Conservation (phyloP, 805 yeast genomes). For the Metschnikowia kofuensis region DNA sequence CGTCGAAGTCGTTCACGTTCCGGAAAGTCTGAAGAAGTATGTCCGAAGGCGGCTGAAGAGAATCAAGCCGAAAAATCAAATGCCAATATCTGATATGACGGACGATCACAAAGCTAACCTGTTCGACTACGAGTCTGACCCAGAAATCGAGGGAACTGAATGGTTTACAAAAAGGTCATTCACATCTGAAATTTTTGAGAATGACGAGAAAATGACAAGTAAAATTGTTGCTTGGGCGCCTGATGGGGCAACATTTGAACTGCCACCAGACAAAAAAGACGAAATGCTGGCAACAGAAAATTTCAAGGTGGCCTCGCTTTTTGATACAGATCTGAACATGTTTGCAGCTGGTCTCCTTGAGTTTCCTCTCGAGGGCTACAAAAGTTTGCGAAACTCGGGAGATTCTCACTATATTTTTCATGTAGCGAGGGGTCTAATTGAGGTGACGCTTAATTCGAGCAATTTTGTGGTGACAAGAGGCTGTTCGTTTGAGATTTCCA, state of each 20-base stretch:
- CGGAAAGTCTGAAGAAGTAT: constrained; percentile 23
- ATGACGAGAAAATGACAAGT: constrained; percentile 28
- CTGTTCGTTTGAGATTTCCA: constrained; percentile 78
- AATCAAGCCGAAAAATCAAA: neutral
- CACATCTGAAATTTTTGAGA: constrained; percentile 47
- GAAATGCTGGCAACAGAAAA: constrained; percentile 38
- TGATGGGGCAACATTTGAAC: constrained; percentile 42
- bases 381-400: constrained; percentile 58
- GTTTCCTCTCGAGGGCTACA: constrained; percentile 59
- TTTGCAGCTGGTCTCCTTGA: constrained; percentile 74
- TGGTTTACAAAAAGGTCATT: constrained; percentile 48
- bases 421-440: constrained; percentile 67
- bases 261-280: constrained; percentile 36
- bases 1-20: constrained; percentile 54
- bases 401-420: constrained; percentile 72
- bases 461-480: constrained; percentile 65
- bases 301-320: constrained; percentile 61
- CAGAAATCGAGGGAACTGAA: constrained; percentile 46
- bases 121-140: constrained; percentile 36
- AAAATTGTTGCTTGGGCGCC: constrained; percentile 67
- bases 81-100: constrained; percentile 9
- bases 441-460: constrained; percentile 59
- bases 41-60: constrained; percentile 1
- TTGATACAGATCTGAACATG: constrained; percentile 57
- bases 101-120: constrained; percentile 14